These are phyloP conservation scores for Suillus brevipes DNA, from an alignment of 768 basidiomycete species.

Conservation along the genomic window DNA sequence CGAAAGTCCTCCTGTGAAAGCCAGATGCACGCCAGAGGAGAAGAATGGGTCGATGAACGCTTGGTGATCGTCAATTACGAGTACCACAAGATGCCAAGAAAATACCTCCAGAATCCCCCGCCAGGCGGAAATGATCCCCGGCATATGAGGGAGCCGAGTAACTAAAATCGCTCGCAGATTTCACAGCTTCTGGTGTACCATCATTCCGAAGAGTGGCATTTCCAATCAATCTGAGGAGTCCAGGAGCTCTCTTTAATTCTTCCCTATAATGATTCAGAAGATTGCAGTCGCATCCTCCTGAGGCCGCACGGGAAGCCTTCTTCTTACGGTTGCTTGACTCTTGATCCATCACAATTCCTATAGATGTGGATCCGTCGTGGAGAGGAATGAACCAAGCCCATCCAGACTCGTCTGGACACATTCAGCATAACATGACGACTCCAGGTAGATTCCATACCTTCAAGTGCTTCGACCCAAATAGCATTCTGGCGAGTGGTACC, in stretches of 20 bases:
- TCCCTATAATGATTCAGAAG: neutral
- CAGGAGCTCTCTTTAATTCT: neutral
- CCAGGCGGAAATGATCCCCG: neutral
- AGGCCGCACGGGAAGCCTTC: neutral
- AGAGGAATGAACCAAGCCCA: constrained; percentile 63
- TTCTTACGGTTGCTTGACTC: neutral
- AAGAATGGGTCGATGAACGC: constrained; percentile 20
- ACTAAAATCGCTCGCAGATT: neutral
- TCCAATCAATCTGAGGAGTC: neutral
- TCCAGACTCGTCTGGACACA: constrained; percentile 46
- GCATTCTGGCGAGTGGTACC: constrained; percentile 36
- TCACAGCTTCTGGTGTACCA: neutral
- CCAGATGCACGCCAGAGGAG: constrained; percentile 64
- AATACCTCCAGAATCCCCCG: neutral
- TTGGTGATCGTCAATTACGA: neutral
- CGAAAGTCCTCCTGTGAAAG: constrained; percentile 60
- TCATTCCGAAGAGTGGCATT: neutral
- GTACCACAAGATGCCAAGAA: neutral
- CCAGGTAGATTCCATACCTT: constrained; percentile 17
- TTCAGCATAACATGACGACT: constrained; percentile 33
- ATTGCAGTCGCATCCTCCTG: neutral
- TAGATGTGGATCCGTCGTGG: constrained; percentile 35
- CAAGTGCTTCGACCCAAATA: constrained; percentile 38
- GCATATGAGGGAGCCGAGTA: neutral
- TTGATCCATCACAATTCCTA: neutral